Evolutionary conservation across 164 flowering plant species (phyloP), one percentile per base, ranked within the genome.

Genomic region (Macadamia integrifolia): DNA sequence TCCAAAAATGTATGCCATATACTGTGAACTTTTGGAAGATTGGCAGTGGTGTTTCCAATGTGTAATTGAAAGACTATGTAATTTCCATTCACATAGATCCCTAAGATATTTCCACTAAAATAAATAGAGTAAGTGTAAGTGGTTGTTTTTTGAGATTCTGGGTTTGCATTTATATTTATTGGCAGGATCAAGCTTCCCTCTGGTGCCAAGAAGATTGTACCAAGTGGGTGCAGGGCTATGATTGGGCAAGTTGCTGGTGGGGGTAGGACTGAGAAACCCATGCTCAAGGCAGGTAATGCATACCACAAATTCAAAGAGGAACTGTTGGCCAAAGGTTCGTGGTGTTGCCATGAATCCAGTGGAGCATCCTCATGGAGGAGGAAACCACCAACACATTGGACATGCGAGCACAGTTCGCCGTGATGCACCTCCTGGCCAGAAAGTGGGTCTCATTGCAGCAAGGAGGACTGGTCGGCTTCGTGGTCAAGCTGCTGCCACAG

Each of bases 261-360:
- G 53, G 53, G 53, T 10, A 49, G 53, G 15, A 49, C 53, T 49
- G 53, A 58, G 58, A 55, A 55, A n/a, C 58, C 68, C 9, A 11
- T 67, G 70, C 44, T 67, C 10, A 67, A 58, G 63, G 70, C 70
- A 11, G 70, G 70, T 1, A 59, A 43, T 5, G 63, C 70, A 4
- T 67, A 67, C 56, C 70, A 67, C 70, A 67, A 67, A 61, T 59
- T 43, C 56, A 58, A 67, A 67, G 70, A 67, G 70, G 56, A 67
- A 59, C 63, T 58, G 70, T 43, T 67, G 70, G 70, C 70, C 70
- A 48, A 67, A 67, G 70, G 70, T 67, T 44, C 62, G 70, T 9
- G 70, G 70, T 67, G 70, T 67, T 35, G 70, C 70, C 23, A 67
- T 67, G 70, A 67, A 67, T 23, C 70, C 70, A 23, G 70, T 67